Conservation (phyloP, 306 rosid genomes). For the Medicago ruthenica region DNA sequence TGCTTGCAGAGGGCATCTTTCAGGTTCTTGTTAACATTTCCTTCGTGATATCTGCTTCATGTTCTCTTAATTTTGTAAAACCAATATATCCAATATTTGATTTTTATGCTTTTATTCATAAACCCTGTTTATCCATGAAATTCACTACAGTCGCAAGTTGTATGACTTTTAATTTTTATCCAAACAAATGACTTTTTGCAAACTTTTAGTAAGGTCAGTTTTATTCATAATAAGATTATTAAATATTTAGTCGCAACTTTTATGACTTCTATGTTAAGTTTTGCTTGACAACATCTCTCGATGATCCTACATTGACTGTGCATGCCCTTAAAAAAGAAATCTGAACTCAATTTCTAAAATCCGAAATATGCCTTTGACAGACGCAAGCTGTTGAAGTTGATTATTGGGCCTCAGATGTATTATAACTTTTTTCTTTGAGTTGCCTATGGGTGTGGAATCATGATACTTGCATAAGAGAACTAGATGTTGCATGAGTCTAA, state of each 20-base stretch:
- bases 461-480: background rate
- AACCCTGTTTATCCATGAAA: background rate
- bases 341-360: conserved; percentile 17
- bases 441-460: conserved; percentile 7
- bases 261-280: conserved; percentile 13
- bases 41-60: conserved; percentile 27
- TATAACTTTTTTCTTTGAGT: conserved; percentile 1
- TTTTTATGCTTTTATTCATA: conserved; percentile 11
- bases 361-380: background rate
- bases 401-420: conserved; percentile 1
- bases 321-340: conserved; percentile 16
- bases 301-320: conserved; percentile 16
- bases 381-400: conserved; percentile 11
- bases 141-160: conserved; percentile 6
- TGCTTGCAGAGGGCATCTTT: conserved; percentile 80
- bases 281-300: background rate
- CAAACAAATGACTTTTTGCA: background rate
- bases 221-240: background rate
- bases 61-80: conserved; percentile 23
- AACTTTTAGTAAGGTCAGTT: background rate
- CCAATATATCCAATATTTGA: background rate
- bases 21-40: conserved; percentile 60
- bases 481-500: background rate
- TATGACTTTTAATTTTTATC: background rate
- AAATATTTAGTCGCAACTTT: background rate